Conservation (phyloP, 1,284 basidiomycete species). For the Ganoderma resinaceum region DNA sequence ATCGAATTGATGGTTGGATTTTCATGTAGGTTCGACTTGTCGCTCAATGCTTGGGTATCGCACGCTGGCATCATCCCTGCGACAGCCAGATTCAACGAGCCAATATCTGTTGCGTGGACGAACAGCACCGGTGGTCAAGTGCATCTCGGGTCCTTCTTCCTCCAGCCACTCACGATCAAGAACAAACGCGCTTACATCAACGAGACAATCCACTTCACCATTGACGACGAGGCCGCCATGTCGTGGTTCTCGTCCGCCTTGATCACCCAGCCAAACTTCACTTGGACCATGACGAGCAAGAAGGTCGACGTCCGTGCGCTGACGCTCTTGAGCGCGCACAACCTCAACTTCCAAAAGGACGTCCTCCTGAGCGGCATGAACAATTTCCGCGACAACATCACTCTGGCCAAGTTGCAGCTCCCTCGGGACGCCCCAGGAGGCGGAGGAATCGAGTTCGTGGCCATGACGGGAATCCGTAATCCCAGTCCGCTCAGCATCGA, state of each 20-base stretch:
- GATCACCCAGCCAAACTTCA: conserved; percentile 75
- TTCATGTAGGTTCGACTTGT: conserved; percentile 47
- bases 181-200: conserved; percentile 64
- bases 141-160: conserved; percentile 55
- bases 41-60: conserved; percentile 60
- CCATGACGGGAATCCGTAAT: conserved; percentile 67
- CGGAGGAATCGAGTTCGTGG: conserved; percentile 74
- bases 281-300: conserved; percentile 69
- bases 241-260: conserved; percentile 62
- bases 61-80: conserved; percentile 69
- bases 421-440: conserved; percentile 74
- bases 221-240: conserved; percentile 61
- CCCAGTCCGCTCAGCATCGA: conserved; percentile 75
- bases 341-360: conserved; percentile 67
- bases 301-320: conserved; percentile 72
- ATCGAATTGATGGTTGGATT: neutral
- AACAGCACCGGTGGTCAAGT: conserved; percentile 44
- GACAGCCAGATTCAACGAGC: conserved; percentile 61
- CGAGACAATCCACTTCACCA: conserved; percentile 61
- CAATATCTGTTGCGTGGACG: conserved; percentile 62
- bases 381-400: conserved; percentile 67
- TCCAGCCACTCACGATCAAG: conserved; percentile 53
- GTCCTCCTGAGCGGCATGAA: conserved; percentile 67
- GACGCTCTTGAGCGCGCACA: conserved; percentile 69
- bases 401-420: conserved; percentile 70